Evolutionary conservation across 1,139 yeast species (phyloP).

Genomic region (Suhomyces chickasaworum): DNA sequence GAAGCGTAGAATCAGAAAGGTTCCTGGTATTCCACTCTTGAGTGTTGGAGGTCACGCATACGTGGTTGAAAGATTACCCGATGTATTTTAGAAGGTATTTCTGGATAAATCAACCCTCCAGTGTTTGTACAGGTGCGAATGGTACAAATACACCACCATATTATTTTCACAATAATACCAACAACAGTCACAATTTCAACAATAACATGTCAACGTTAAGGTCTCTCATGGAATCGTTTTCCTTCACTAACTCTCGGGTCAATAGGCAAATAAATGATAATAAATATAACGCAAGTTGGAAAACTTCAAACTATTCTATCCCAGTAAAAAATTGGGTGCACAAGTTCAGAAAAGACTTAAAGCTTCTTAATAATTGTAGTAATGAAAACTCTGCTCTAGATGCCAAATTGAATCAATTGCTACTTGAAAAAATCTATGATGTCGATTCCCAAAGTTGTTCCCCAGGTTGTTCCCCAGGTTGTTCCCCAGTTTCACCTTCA

Average conservation of each 20-base stretch:
- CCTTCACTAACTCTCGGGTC: neutral
- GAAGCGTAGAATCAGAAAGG: slow-evolving; percentile 89
- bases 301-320: neutral
- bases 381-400: neutral
- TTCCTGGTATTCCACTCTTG: slow-evolving; percentile 96
- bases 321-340: neutral
- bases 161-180: no score
- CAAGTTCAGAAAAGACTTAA: neutral
- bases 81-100: slow-evolving; percentile 61
- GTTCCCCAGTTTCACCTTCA: neutral
- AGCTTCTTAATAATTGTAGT: neutral
- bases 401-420: neutral
- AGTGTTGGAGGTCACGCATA: slow-evolving; percentile 93
- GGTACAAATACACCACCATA: neutral
- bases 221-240: neutral
- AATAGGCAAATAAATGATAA: neutral
- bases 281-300: neutral
- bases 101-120: slow-evolving; percentile 11
- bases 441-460: no score
- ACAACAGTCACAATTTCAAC: no score
- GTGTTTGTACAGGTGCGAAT: slow-evolving; percentile 6
- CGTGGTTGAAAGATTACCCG: slow-evolving; percentile 92
- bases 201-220: neutral
- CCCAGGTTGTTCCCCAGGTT: no score
- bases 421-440: neutral